These are phyloP conservation scores for Chaetothyriales sp. DNA, from an alignment of 2,329 filamentous ascomycete species.

Conservation along the genomic window DNA sequence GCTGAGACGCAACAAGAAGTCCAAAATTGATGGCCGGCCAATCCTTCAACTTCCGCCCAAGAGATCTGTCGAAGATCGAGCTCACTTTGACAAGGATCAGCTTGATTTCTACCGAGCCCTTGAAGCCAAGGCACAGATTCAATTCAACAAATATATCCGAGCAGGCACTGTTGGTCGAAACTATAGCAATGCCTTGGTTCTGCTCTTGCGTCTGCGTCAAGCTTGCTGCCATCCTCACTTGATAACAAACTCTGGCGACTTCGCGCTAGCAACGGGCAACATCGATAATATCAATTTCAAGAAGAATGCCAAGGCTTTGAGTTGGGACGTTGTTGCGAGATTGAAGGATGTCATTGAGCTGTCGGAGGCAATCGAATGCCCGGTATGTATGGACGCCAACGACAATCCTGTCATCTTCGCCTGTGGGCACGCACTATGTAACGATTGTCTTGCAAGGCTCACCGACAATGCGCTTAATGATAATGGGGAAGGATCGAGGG, in stretches of 20 bases:
- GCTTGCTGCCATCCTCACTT: constrained; percentile 66
- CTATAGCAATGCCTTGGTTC: constrained; percentile 67
- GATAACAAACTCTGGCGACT: constrained; percentile 41
- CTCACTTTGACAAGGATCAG: constrained; percentile 55
- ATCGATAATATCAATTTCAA: constrained; percentile 43
- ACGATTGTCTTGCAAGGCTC: constrained; percentile 60
- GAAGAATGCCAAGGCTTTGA: constrained; percentile 49
- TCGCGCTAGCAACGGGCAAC: constrained; percentile 39
- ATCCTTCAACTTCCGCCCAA: constrained; percentile 58
- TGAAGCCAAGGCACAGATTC: constrained; percentile 51
- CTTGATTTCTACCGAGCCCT: constrained; percentile 50
- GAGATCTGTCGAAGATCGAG: constrained; percentile 46
- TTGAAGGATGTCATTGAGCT: constrained; percentile 35
- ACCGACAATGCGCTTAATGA: constrained; percentile 50
- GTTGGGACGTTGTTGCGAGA: constrained; percentile 48
- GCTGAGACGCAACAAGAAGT: constrained; percentile 68
- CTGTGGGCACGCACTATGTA: constrained; percentile 69
- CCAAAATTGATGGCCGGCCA: constrained; percentile 63
- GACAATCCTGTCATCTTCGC: constrained; percentile 67
- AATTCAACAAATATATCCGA: constrained; percentile 65
- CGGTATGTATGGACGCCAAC: constrained; percentile 65
- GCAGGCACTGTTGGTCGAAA: constrained; percentile 51
- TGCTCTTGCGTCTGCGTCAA: constrained; percentile 67
- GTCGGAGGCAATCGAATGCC: constrained; percentile 57
- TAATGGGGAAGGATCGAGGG: constrained; percentile 34